phyloP scores from a whole-genome alignment of 2,329 filamentous ascomycete genomes.

The Fusarium gaditjirri region DNA sequence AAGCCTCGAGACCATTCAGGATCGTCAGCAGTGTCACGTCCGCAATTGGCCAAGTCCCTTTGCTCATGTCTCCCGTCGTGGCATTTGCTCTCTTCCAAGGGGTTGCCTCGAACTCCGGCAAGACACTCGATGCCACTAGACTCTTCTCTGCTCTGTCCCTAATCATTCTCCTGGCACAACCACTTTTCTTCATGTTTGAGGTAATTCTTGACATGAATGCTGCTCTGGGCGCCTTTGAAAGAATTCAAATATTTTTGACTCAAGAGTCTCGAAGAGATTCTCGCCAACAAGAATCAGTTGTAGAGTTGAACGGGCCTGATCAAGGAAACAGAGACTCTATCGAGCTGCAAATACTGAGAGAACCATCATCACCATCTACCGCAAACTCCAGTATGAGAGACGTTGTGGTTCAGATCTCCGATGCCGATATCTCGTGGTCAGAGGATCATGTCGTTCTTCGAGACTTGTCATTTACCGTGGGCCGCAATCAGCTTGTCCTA shows the following conservation, averaged over 20 bases:
- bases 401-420: slow-evolving; percentile 20
- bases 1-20: slow-evolving; percentile 50
- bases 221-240: slow-evolving; percentile 53
- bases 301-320: neutral
- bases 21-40: slow-evolving; percentile 50
- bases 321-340: neutral
- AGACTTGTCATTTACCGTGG: slow-evolving; percentile 49
- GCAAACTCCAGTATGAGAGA: too few relatives aligned
- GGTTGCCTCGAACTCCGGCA: slow-evolving; percentile 41
- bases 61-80: slow-evolving; percentile 50
- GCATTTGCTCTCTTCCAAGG: slow-evolving; percentile 54
- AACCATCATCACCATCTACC: rapidly evolving
- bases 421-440: slow-evolving; percentile 51
- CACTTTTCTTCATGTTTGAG: slow-evolving; percentile 54
- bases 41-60: slow-evolving; percentile 49
- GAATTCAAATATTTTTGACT: slow-evolving; percentile 53
- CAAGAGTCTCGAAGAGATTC: slow-evolving; percentile 43
- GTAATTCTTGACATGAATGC: slow-evolving; percentile 51
- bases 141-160: slow-evolving; percentile 57
- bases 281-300: slow-evolving; percentile 9
- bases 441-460: slow-evolving; percentile 44
- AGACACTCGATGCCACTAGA: slow-evolving; percentile 47
- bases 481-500: slow-evolving; percentile 49
- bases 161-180: slow-evolving; percentile 51
- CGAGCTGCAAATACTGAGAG: slow-evolving; percentile 13